These are phyloP conservation scores for Phoenix roebelenii DNA, from an alignment of 176 grass and related monocot genomes.

Conservation along the genomic window DNA sequence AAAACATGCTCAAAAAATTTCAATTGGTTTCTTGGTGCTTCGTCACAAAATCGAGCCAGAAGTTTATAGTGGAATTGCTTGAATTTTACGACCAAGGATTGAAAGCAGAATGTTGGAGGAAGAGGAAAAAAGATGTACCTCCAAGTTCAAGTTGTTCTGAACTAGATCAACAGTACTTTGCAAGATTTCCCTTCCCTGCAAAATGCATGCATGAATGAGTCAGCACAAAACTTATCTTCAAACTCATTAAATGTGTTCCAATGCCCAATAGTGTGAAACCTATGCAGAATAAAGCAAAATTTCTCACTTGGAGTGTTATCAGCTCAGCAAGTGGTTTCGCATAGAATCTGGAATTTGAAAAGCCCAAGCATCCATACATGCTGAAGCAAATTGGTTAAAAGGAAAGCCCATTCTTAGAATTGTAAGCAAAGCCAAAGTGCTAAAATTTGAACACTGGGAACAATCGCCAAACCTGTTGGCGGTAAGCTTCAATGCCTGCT, in stretches of 20 bases:
- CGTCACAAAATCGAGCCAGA: too few relatives aligned
- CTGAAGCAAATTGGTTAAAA: constrained; percentile 36
- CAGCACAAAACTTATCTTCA: not conserved
- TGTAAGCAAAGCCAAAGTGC: too few relatives aligned
- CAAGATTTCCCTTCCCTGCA: constrained; percentile 93
- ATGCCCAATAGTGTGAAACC: too few relatives aligned
- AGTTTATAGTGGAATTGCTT: too few relatives aligned
- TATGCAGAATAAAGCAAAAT: not conserved
- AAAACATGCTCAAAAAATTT: too few relatives aligned
- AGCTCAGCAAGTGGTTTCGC: constrained; percentile 94
- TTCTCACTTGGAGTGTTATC: constrained; percentile 86
- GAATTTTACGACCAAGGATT: too few relatives aligned
- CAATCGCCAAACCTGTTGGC: constrained; percentile 56
- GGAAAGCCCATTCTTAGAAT: constrained; percentile 12
- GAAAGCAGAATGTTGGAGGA: constrained; percentile 1
- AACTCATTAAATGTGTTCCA: too few relatives aligned
- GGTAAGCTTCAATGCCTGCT: constrained; percentile 94
- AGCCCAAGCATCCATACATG: constrained; percentile 98
- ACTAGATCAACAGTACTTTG: constrained; percentile 93
- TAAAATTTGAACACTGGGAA: not conserved
- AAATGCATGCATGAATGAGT: constrained; percentile 18
- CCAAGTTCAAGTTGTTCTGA: constrained; percentile 92
- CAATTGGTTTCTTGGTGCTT: too few relatives aligned
- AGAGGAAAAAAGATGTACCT: constrained; percentile 36
- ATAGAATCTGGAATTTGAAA: constrained; percentile 92